Evolutionary conservation across 2,329 filamentous ascomycete species (phyloP).

Genomic region (Blumeriella jaapii): DNA sequence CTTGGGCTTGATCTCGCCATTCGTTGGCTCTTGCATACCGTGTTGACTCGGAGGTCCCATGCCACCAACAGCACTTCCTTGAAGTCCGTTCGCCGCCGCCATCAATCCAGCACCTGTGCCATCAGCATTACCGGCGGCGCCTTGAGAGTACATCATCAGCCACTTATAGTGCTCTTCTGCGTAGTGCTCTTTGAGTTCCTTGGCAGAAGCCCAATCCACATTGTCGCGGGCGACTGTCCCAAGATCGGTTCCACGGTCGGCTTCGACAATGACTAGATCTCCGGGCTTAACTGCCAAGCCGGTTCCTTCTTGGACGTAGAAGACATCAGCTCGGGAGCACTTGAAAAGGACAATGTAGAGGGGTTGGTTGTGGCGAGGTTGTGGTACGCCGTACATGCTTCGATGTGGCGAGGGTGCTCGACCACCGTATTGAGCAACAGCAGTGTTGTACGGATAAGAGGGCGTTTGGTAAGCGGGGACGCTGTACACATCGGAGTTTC

Average conservation of each 20-base stretch:
- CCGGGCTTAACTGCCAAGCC: conserved; percentile 82
- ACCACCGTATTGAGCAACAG: conserved; percentile 18
- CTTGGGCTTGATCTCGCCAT: conserved; percentile 80
- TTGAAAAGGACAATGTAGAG: conserved; percentile 94
- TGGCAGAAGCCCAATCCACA: conserved; percentile 77
- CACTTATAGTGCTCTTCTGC: conserved; percentile 95
- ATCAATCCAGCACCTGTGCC: conserved; percentile 50
- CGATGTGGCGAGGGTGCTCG: conserved; percentile 50
- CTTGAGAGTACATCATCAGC: conserved; percentile 97
- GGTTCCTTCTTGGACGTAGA: conserved; percentile 93
- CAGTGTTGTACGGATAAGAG: conserved; percentile 19
- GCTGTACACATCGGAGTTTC: conserved; percentile 17
- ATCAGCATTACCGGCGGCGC: conserved; percentile 51
- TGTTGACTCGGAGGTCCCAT: conserved; percentile 68
- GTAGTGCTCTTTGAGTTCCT: conserved; percentile 81
- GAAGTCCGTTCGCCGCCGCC: conserved; percentile 50
- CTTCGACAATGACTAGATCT: conserved; percentile 93
- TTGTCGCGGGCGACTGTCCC: conserved; percentile 86
- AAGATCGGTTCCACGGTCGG: conserved; percentile 89
- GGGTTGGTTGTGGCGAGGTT: conserved; percentile 54
- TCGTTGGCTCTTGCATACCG: conserved; percentile 57
- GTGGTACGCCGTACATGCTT: conserved; percentile 47
- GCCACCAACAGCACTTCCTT: conserved; percentile 61
- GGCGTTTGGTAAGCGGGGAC: conserved; percentile 13
- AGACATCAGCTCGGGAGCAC: conserved; percentile 87